Evolutionary conservation across 805 yeast genomes (phyloP), one percentile per base, ranked within the genome.

Genomic region (Jamesozyma piceae): DNA sequence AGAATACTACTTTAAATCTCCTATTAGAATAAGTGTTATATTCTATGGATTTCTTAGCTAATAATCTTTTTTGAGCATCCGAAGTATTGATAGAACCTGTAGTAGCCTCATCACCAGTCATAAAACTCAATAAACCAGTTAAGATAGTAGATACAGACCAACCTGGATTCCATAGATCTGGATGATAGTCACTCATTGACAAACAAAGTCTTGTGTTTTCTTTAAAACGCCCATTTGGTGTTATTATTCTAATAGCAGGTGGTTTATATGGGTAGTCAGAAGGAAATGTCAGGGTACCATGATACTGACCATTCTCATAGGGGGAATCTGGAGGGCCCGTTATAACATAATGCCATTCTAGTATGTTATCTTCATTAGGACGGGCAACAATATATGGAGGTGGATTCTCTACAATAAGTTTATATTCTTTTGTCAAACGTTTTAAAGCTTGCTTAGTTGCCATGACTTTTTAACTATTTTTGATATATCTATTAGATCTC

Each of bases 111-210:
- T 76, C 75, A 9, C 92, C 81, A 1, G 95, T 86, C 97, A 89
- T 89, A 56, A 89, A 89, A 58, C 95, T 85, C 50, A 89, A 67
- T 30, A 89, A 67, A 0, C 97, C 97, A 10, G 80, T 84, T 52
- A 89, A 69, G 18, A 89, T 89, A 0, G 97, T 88, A 28, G 86
- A 71, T 21, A 89, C 96, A 36, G 88, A 78, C 97, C 97, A 89
- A 5, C 95, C 87, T 1, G 97, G 97, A 61, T 89, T 88, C 97
- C 97, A 89, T 1, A 82, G 68, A 60, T 88, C 92, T 3, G 95
- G 96, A 54, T 89, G 97, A 62, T 78, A 89, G 64, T 89, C 97
- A 54, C 94, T 81, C 82, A 89, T 88, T n/a, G 89, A 79, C 38
- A 89, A 68, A 64, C 97, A 89, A 22, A 89, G 70, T 38, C 95